A percentile compares a stretch with the other conserved stretches of the same genome.
phyloP scores from a whole-genome alignment of 1,284 basidiomycete genomes.

The Leccinum pallidistipes region DNA sequence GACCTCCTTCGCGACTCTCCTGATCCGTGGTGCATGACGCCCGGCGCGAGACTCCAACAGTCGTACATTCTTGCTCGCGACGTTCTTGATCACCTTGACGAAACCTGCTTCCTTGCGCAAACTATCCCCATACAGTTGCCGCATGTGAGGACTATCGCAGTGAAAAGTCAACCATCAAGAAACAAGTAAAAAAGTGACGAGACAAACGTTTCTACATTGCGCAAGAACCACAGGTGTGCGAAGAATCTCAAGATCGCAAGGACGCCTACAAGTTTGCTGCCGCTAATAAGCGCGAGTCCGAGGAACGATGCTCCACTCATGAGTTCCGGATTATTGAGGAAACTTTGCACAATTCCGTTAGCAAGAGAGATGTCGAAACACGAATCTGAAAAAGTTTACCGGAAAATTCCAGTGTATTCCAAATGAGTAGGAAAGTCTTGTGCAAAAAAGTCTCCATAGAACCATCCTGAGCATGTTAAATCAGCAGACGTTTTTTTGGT shows the following conservation, averaged over 20 bases:
- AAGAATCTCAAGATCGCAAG: constrained; percentile 87
- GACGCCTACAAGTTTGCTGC: constrained; percentile 81
- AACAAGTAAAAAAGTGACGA: background rate
- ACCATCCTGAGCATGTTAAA: constrained; percentile 69
- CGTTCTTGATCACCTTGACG: constrained; percentile 93
- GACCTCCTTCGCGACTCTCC: constrained; percentile 84
- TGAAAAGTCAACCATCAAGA: background rate
- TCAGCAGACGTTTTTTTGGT: constrained; percentile 8
- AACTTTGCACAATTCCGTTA: constrained; percentile 18
- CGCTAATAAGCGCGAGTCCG: constrained; percentile 88
- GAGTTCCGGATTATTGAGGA: constrained; percentile 90
- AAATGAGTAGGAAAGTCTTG: constrained; percentile 89
- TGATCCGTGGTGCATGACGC: constrained; percentile 73
- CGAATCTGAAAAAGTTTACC: constrained; percentile 42
- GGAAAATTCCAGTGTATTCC: constrained; percentile 96
- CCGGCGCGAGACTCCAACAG: constrained; percentile 68
- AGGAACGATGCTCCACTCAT: constrained; percentile 97
- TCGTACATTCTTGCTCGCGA: constrained; percentile 79
- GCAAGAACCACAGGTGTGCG: constrained; percentile 91
- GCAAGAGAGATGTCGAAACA: background rate
- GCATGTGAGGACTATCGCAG: constrained; percentile 79
- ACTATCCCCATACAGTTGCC: constrained; percentile 89
- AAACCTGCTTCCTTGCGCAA: constrained; percentile 94
- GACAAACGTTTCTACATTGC: constrained; percentile 81
- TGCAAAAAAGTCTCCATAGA: constrained; percentile 98